These are phyloP conservation scores for Heliamphora exappendiculata DNA, from an alignment of 148 eudicot genomes.

Conservation along the genomic window DNA sequence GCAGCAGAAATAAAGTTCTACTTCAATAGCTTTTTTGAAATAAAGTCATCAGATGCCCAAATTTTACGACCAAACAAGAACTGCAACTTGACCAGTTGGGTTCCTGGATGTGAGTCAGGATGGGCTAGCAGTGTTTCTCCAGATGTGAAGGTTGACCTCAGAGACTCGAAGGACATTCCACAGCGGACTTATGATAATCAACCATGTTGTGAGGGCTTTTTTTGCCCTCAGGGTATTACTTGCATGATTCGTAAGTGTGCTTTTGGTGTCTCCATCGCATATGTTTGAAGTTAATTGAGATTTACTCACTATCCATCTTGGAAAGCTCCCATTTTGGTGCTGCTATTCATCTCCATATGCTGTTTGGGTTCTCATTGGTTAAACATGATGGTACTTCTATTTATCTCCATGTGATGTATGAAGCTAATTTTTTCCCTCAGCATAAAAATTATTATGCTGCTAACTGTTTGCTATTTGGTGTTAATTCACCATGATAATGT, in stretches of 20 bases:
- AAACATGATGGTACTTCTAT: too few species aligned
- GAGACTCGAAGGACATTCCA: slow-evolving; percentile 50
- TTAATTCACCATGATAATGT: neutral
- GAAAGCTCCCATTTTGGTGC: neutral
- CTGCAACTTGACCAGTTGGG: slow-evolving; percentile 77
- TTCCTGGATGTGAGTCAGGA: slow-evolving; percentile 85
- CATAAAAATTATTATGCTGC: neutral
- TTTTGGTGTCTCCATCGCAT: neutral
- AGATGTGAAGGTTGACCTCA: slow-evolving; percentile 48
- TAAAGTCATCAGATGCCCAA: slow-evolving; percentile 30
- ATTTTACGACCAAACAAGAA: slow-evolving; percentile 68
- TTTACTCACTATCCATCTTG: neutral
- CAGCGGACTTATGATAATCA: slow-evolving; percentile 46
- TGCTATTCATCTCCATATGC: neutral
- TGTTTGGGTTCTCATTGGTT: neutral
- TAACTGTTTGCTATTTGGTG: neutral
- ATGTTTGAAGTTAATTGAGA: neutral
- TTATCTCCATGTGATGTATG: too few species aligned
- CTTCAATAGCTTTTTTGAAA: slow-evolving; percentile 55
- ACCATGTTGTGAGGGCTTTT: slow-evolving; percentile 90
- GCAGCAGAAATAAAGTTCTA: slow-evolving; percentile 85
- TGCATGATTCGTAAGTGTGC: slow-evolving; percentile 94
- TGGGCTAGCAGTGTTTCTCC: slow-evolving; percentile 60
- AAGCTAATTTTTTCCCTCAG: too few species aligned
- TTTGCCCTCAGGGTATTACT: slow-evolving; percentile 92